These are phyloP conservation scores for Hibiscus tridactylites DNA, from an alignment of 345 rosid genomes.

Conservation along the genomic window DNA sequence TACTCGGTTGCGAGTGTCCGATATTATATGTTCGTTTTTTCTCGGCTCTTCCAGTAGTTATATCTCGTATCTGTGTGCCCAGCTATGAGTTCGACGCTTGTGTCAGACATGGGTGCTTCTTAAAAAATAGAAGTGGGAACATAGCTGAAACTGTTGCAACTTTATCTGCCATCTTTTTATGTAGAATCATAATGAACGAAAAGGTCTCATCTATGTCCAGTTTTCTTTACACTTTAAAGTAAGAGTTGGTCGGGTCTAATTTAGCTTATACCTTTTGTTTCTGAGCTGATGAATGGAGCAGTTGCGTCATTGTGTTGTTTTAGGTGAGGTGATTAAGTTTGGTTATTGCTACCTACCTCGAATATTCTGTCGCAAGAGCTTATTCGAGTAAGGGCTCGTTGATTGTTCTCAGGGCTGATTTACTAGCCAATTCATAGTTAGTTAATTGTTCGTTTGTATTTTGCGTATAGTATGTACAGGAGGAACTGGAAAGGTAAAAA, in stretches of 20 bases:
- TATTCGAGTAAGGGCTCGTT: too few relatives aligned
- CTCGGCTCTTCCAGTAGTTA: not conserved
- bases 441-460: too few relatives aligned
- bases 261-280: not conserved
- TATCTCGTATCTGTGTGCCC: too few relatives aligned
- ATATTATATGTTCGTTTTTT: not conserved
- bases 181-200: not conserved
- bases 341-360: not conserved
- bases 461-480: too few relatives aligned
- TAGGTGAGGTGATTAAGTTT: not conserved
- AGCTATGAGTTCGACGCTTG: too few relatives aligned
- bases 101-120: not conserved
- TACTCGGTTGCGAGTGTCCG: not conserved
- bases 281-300: not conserved
- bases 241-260: not conserved
- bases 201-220: not conserved
- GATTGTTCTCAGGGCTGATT: too few relatives aligned
- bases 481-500: too few relatives aligned
- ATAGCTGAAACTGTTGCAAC: not conserved
- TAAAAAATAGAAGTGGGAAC: not conserved
- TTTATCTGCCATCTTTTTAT: not conserved
- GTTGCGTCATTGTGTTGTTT: not conserved
- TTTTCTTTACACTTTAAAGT: not conserved
- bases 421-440: too few relatives aligned
- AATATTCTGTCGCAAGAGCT: not conserved